These are phyloP conservation scores for Diddensiella santjacobensis DNA, from an alignment of 805 yeast species.

Conservation along the genomic window DNA sequence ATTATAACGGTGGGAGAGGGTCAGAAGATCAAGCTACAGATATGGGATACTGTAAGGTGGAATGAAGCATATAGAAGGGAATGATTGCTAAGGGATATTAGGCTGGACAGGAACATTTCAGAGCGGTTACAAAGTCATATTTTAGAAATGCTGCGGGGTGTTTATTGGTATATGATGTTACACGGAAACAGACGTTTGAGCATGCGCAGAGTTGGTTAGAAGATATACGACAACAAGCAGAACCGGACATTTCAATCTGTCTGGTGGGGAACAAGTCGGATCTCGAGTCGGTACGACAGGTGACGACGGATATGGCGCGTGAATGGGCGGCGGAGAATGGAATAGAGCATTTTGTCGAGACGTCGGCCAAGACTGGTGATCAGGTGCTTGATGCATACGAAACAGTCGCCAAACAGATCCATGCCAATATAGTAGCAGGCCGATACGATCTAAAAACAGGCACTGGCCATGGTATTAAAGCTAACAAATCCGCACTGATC, in stretches of 20 bases:
- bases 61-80: not conserved
- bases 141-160: constrained; percentile 38
- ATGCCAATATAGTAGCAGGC: constrained; percentile 32
- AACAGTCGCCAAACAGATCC: constrained; percentile 33
- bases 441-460: constrained; percentile 29
- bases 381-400: constrained; percentile 47
- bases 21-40: constrained; percentile 34
- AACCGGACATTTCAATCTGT: constrained; percentile 65
- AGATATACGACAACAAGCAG: constrained; percentile 69
- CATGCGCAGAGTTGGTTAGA: constrained; percentile 58
- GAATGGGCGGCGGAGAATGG: constrained; percentile 49
- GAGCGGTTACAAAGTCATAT: constrained; percentile 36
- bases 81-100: not conserved
- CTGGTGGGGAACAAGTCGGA: constrained; percentile 80
- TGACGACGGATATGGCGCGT: constrained; percentile 30
- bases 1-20: constrained; percentile 30
- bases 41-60: constrained; percentile 31
- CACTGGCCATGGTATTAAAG: constrained; percentile 26
- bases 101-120: constrained; percentile 37
- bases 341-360: constrained; percentile 42
- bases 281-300: constrained; percentile 37
- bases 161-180: constrained; percentile 35
- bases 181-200: constrained; percentile 33
- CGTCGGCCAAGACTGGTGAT: constrained; percentile 63
- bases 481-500: constrained; percentile 17